A percentile compares a stretch with the other conserved stretches of the same genome.
Conservation (phyloP, 2,329 filamentous ascomycete genomes). For the Aureobasidium sp. region DNA sequence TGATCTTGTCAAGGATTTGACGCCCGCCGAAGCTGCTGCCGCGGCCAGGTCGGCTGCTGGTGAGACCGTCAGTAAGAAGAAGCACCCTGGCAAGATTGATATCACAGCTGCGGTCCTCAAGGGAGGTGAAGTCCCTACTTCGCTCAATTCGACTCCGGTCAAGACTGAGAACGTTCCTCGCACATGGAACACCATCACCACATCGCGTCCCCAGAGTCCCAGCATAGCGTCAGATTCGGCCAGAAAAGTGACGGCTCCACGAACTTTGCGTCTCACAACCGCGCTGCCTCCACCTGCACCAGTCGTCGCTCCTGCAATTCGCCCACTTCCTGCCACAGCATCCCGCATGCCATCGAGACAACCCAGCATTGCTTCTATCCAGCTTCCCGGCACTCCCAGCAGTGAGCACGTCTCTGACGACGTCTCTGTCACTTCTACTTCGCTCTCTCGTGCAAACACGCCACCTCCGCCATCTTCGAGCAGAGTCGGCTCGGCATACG, state of each 20-base stretch:
- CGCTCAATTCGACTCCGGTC: conserved; percentile 16
- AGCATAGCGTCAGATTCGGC: conserved; percentile 39
- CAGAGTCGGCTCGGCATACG: conserved; percentile 61
- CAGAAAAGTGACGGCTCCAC: conserved; percentile 45
- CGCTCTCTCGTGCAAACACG: conserved; percentile 64
- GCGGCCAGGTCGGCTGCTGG: neutral
- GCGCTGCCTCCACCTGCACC: conserved; percentile 45
- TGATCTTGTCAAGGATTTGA: conserved; percentile 8
- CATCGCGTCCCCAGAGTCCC: conserved; percentile 49
- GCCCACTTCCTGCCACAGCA: conserved; percentile 26
- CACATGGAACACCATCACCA: conserved; percentile 23
- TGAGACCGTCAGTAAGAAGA: conserved; percentile 26
- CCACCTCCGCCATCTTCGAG: conserved; percentile 45
- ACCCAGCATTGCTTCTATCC: conserved; percentile 50
- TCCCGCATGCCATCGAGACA: conserved; percentile 43
- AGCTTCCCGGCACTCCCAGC: conserved; percentile 63
- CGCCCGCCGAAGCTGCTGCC: conserved; percentile 1
- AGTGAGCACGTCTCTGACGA: conserved; percentile 73
- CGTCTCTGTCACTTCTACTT: conserved; percentile 65
- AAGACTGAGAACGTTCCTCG: conserved; percentile 23
- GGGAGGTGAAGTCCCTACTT: conserved; percentile 16
- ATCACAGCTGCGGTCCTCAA: conserved; percentile 35
- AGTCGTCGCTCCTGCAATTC: conserved; percentile 31
- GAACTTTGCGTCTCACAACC: conserved; percentile 59
- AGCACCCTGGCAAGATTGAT: conserved; percentile 41